Base-by-base conservation (phyloP, 441 rosid species). In the Hura crepitans region DNA sequence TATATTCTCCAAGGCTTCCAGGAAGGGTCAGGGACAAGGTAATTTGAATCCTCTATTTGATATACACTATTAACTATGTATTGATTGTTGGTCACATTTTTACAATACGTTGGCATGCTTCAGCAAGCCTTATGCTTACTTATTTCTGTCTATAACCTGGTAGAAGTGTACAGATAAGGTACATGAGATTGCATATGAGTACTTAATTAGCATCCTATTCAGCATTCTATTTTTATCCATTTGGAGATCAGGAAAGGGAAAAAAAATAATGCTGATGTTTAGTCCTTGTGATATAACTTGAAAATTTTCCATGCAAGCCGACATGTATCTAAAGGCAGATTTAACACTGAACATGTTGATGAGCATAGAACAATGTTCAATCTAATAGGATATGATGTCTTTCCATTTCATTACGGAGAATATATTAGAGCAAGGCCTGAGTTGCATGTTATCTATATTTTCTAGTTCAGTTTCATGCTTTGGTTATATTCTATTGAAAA, bases 1-100 rank as follows among this genome's bases (percentile, higher is more conserved):
- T 72, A 92, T 95, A 79, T 95, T 95, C 79, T 90, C 99, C 1
- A 95, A 95, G 88, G 79, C 92, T 84, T 85, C 96, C 55, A 89
- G 74, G 77, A 90, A 80, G 83, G 79, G 85, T 47, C 85, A 77
- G 64, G 81, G 69, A 59, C 90, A 85, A 77, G 90, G 97, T 89
- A 75, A 67, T 71, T 47, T 62, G 45, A 59, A 70, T 51, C 49
- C 23, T 53, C 55, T 33, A 49, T 39, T 66, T 62, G 62, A 22
- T 62, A 37, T 13, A 64, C 27, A 39, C 47, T 49, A 28, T 47
- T 66, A 68, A 22, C 66, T 65, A 27, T 23, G 39, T 70, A 62
- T 75, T 62, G 25, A 43, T 17, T 30, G 50, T 56, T 54, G 64
- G 53, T 47, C 50, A 65, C 55, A 49, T 49, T 51, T 64, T 20